Percentiles rank a stretch among this genome's conserved stretches.
These are phyloP conservation scores for Trifolium subterraneum DNA, from an alignment of 306 rosid species.

Conservation along the genomic window DNA sequence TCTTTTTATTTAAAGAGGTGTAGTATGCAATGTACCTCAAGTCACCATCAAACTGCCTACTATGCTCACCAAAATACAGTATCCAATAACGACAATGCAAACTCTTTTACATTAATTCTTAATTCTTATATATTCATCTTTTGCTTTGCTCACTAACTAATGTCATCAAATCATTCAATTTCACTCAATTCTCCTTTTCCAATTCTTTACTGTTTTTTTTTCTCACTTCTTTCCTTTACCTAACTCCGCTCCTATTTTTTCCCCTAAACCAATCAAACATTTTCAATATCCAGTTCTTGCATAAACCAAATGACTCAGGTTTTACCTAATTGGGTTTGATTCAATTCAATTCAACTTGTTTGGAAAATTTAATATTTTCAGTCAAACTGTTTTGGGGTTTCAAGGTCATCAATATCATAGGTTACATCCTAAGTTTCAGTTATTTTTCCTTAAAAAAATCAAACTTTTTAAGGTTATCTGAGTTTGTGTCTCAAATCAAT, in stretches of 20 bases:
- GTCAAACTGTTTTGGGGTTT: conserved; percentile 36
- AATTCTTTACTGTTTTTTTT: conserved; percentile 29
- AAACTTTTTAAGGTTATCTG: conserved; percentile 31
- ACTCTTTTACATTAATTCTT: neutral
- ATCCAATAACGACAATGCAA: conserved; percentile 41
- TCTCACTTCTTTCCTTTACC: conserved; percentile 50
- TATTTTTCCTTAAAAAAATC: neutral
- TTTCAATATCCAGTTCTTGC: conserved; percentile 4
- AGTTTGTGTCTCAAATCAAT: conserved; percentile 27
- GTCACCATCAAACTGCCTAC: neutral
- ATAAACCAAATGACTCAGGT: conserved; percentile 17
- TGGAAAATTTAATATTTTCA: conserved; percentile 37
- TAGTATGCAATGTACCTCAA: neutral
- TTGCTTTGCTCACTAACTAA: conserved; percentile 33
- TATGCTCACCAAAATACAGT: neutral
- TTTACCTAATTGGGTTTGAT: conserved; percentile 37
- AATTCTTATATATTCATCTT: conserved; percentile 2
- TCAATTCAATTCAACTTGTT: conserved; percentile 34
- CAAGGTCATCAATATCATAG: conserved; percentile 30
- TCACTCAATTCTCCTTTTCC: conserved; percentile 33
- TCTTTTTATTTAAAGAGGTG: too few species aligned
- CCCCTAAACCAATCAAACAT: conserved; percentile 3
- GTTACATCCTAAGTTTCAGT: conserved; percentile 30
- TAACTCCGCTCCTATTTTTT: conserved; percentile 38
- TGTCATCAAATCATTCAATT: conserved; percentile 38